phyloP scores from a whole-genome alignment of 2,329 filamentous ascomycete species.

The Camptophora hylomeconis region DNA sequence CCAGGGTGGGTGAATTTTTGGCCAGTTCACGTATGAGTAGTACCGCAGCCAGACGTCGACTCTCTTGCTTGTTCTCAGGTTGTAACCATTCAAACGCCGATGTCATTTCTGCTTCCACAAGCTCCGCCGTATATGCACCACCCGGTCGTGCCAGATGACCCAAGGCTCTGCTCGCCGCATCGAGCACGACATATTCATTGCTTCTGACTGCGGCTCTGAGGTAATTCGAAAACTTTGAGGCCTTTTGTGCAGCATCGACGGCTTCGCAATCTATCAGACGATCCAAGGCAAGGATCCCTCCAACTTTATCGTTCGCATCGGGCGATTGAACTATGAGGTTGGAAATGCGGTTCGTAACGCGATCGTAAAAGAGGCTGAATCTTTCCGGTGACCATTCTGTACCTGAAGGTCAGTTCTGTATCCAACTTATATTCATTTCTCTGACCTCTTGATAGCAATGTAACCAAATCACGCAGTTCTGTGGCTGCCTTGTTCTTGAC shows the following conservation, averaged over 20 bases:
- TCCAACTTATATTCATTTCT: background rate
- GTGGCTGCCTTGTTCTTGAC: slow-evolving; percentile 34
- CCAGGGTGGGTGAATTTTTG: slow-evolving; percentile 82
- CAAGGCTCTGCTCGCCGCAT: slow-evolving; percentile 75
- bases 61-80: slow-evolving; percentile 74
- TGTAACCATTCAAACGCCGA: slow-evolving; percentile 94
- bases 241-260: slow-evolving; percentile 84
- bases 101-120: slow-evolving; percentile 94
- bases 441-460: slow-evolving; percentile 33
- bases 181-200: slow-evolving; percentile 82
- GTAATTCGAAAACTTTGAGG: slow-evolving; percentile 84
- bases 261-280: slow-evolving; percentile 92
- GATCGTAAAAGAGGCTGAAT: slow-evolving; percentile 59
- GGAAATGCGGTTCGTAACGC: slow-evolving; percentile 53
- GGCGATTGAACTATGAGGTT: slow-evolving; percentile 70
- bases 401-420: slow-evolving; percentile 7
- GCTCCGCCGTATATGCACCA: slow-evolving; percentile 82
- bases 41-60: slow-evolving; percentile 83
- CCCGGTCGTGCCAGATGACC: slow-evolving; percentile 85
- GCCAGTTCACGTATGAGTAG: slow-evolving; percentile 82
- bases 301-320: slow-evolving; percentile 78
- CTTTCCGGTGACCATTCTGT: slow-evolving; percentile 67
- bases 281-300: slow-evolving; percentile 83
- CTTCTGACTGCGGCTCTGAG: slow-evolving; percentile 78
- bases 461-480: slow-evolving; percentile 34